Base-by-base conservation (phyloP, 2,329 filamentous ascomycete genomes). In the Exophiala spinifera region DNA sequence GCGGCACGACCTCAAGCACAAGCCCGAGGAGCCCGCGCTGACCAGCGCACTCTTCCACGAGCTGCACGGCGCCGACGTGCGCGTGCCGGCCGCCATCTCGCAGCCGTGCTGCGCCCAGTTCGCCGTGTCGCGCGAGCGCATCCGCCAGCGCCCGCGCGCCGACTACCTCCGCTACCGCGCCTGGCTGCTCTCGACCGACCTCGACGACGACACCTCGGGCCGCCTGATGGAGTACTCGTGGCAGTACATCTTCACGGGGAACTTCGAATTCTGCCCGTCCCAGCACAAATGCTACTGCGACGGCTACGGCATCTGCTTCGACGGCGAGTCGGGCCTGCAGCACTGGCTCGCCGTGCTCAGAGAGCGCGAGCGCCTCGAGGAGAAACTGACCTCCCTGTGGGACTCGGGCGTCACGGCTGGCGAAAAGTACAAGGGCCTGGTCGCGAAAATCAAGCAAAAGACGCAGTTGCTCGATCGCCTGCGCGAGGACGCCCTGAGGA, bases 71-170 rank as follows among this genome's bases (percentile, higher is more conserved):
- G 33, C 40, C 44, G 53, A 50, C 45, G 67, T 70, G 21, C 67
- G 70, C 2, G 65, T 77, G 6, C 76, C 75, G 4, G 59, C 67
- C 15, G 76, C 81, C 1, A 73, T 86, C 0, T 76, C 80, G 1
- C 81, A 85, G 60, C 79, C 83, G 2, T 86, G 83, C 65, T 86
- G 83, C 63, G 81, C 80, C 1, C 83, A 86, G 60, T 86, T 86
- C 63, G 83, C 82, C 13, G 69, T 86, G 2, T 81, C 78, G 4
- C 69, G 76, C 3, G 80, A 84, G 42, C 76, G 81, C 2, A 81
- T 86, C 51, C 76, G 72, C n/a, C 71, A 76, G 1, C 76, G 80
- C 31, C 79, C 80, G 1, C 73, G 75, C 46, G 71, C 74, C n/a
- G 74, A 79, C 45, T 85, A 81, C 64, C 69, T 81, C 15, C 79